phyloP scores from a whole-genome alignment of 345 rosid species.

The Trapa bicornis region DNA sequence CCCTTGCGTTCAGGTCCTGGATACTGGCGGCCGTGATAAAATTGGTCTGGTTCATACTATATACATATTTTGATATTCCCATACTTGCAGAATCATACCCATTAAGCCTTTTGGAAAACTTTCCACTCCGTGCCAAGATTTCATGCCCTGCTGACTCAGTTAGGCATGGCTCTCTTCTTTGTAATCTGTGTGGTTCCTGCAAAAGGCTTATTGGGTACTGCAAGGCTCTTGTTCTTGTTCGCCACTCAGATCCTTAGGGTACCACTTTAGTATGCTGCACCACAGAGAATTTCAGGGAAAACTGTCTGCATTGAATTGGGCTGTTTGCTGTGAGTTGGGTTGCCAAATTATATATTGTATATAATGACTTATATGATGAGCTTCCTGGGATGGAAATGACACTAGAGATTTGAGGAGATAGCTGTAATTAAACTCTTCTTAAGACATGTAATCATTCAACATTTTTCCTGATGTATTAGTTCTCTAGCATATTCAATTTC shows the following conservation, averaged over 20 bases:
- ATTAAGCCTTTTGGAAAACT: not conserved
- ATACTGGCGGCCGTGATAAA: slow-evolving; percentile 4
- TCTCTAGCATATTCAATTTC: not conserved
- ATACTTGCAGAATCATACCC: not conserved
- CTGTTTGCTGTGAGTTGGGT: not conserved
- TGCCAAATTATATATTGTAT: slow-evolving; percentile 2
- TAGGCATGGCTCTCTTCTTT: not conserved
- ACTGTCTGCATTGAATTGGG: not conserved
- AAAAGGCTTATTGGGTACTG: not conserved
- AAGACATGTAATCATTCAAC: slow-evolving; percentile 3
- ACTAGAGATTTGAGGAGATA: slow-evolving; percentile 1
- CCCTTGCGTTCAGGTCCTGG: not conserved
- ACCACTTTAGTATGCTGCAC: not conserved
- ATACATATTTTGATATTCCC: not conserved
- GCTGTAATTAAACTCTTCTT: not conserved
- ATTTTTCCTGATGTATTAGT: not conserved
- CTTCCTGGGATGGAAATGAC: not conserved
- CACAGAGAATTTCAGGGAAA: not conserved
- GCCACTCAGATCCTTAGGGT: not conserved
- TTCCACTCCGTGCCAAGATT: not conserved
- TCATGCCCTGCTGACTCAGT: not conserved
- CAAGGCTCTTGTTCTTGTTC: not conserved
- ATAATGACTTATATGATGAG: not conserved
- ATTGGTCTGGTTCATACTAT: too few species aligned
- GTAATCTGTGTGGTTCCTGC: not conserved